Conservation (phyloP, 2,329 filamentous ascomycete genomes). For the Curvularia sp. region DNA sequence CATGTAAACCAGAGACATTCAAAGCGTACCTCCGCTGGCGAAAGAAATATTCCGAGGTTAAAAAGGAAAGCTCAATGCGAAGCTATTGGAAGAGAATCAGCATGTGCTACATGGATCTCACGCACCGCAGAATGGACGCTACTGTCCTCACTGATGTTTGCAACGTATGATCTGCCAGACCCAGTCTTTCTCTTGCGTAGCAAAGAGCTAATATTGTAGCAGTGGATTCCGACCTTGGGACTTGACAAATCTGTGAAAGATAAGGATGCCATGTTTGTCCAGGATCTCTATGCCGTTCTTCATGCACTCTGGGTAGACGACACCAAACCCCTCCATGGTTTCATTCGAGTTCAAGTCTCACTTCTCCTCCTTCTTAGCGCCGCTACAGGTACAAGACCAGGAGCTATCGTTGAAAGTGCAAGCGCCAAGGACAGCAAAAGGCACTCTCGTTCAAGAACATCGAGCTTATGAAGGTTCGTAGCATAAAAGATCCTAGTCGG, state of each 20-base stretch:
- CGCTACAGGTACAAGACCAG: constrained; percentile 26
- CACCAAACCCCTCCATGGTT: constrained; percentile 26
- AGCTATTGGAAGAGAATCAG: too few species aligned
- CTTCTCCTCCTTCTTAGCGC: constrained; percentile 32
- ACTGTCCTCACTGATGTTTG: too few species aligned
- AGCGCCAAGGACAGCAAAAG: constrained; percentile 9
- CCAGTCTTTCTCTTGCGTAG: too few species aligned
- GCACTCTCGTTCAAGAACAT: constrained; percentile 29
- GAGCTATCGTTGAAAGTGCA: constrained; percentile 20
- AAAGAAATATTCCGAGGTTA: too few species aligned
- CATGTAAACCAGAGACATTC: too few species aligned
- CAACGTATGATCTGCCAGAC: too few species aligned
- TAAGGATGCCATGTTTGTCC: constrained; percentile 32
- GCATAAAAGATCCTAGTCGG: constrained; percentile 15
- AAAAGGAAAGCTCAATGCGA: too few species aligned
- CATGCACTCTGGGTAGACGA: constrained; percentile 29
- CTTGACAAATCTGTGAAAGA: constrained; percentile 29
- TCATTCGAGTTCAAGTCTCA: constrained; percentile 26
- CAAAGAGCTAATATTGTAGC: neutral
- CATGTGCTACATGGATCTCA: too few species aligned
- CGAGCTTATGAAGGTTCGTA: constrained; percentile 29
- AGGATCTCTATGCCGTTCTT: constrained; percentile 32
- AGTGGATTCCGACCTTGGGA: constrained; percentile 27
- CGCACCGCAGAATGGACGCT: too few species aligned
- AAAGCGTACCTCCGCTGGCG: too few species aligned